Base-by-base conservation (phyloP, 108 stramenopile genomes). In the Epithemia pelagica region DNA sequence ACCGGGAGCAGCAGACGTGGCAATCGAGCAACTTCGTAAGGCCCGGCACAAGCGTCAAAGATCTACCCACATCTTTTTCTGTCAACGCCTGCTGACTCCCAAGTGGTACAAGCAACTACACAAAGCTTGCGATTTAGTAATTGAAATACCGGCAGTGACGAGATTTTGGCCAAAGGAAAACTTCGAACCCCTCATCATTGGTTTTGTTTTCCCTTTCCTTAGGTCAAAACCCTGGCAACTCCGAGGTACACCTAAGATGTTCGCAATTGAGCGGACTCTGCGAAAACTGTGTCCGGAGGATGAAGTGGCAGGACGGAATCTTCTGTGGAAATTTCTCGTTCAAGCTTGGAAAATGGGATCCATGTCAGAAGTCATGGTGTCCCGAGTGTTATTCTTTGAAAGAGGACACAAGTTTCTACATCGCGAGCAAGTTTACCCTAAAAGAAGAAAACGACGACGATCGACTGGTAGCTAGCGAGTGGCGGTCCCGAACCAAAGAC, bases 1-100 rank as follows among this genome's bases (percentile, higher is more conserved):
- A 2, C 81, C 77, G 0, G 64, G 32, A 20, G 59, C 71, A 0
- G 77, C 81, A 30, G 65, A 65, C 1, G 66, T 62, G 1, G 77
- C 66, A 1, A 15, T 72, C 23, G 81, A 78, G 46, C 32, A 66
- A 51, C n/a, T 78, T 30, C 29, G 60, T 25, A 63, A 65, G 28
- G 75, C 71, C 2, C 28, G 62, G 28, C 69, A 72, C 59, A 73
- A 78, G 25, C 65, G 73, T 2, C 72, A 46, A 0, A 3, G 37
- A 5, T 54, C 37, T 15, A 5, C 15, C 37, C 37, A 46, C 37
- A 46, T 46, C 5, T 46, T 46, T 15, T 10, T 46, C 15, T 46
- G 37, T 15, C 37, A 5, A 15, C 15, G 37, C 5, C 37, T 46
- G 15, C 37, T 46, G 15, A 46, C 37, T 15, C 5, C 37, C 15